Evolutionary conservation across 163 green algal genomes (phyloP).

Genomic region (Scenedesmus sp.): DNA sequence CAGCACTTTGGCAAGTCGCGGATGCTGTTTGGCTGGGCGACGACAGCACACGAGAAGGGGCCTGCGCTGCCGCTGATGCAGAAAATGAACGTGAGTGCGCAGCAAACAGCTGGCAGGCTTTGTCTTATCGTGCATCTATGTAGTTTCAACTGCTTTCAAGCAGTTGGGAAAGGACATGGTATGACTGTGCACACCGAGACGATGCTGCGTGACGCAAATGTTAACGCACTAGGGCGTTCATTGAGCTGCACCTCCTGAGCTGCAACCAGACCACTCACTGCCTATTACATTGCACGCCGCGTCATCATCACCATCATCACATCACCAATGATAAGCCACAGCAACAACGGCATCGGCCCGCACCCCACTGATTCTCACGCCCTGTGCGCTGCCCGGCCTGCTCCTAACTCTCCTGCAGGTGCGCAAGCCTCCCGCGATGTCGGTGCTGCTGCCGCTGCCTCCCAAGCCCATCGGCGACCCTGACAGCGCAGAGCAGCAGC

Average conservation of each 20-base stretch:
- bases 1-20: conserved; percentile 19
- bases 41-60: background rate
- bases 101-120: background rate
- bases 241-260: too few relatives aligned
- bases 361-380: too few relatives aligned
- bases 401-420: background rate
- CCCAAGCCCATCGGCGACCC: conserved; percentile 16
- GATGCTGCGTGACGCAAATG: too few relatives aligned
- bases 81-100: conserved; percentile 35
- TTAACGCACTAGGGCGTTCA: too few relatives aligned
- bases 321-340: too few relatives aligned
- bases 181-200: too few relatives aligned
- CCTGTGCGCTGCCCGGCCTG: background rate
- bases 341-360: background rate
- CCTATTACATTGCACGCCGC: too few relatives aligned
- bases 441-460: conserved; percentile 30
- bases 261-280: too few relatives aligned
- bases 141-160: too few relatives aligned
- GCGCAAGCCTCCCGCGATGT: conserved; percentile 41
- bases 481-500: background rate
- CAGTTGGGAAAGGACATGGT: too few relatives aligned
- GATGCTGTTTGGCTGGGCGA: conserved; percentile 47
- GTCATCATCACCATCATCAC: too few relatives aligned
- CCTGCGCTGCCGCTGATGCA: conserved; percentile 8
- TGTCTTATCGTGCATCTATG: too few relatives aligned